Conservation (phyloP, 768 basidiomycete genomes). For the Hydnomerulius pinastri region DNA sequence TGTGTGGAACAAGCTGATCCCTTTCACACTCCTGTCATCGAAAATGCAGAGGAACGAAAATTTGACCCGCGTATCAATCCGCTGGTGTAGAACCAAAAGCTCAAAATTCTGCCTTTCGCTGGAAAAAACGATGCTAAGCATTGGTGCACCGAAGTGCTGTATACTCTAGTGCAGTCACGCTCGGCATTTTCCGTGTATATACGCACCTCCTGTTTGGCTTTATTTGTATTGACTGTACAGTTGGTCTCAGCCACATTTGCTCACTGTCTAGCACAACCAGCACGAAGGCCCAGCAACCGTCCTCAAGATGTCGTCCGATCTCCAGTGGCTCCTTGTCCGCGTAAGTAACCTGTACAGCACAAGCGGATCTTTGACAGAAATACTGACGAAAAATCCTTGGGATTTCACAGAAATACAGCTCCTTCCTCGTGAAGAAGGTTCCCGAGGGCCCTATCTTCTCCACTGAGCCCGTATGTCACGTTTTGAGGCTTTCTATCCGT, state of each 20-base stretch:
- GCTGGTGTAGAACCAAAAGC: no score
- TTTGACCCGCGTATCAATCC: no score
- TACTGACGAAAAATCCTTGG: neutral
- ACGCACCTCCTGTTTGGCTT: slow-evolving; percentile 26
- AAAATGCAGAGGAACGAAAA: no score
- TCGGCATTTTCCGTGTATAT: no score
- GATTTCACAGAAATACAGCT: slow-evolving; percentile 70
- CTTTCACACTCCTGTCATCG: no score
- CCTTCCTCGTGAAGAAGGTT: slow-evolving; percentile 80
- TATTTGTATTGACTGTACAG: slow-evolving; percentile 36
- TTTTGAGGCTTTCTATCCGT: neutral
- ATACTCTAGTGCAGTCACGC: neutral
- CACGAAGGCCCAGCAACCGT: slow-evolving; percentile 9
- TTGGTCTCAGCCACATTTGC: slow-evolving; percentile 31
- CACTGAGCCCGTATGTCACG: slow-evolving; percentile 69
- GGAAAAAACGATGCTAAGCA: no score
- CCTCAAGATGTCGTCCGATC: slow-evolving; percentile 79
- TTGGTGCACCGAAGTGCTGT: neutral
- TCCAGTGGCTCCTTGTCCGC: slow-evolving; percentile 92
- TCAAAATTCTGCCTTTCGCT: no score
- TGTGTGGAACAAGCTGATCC: no score
- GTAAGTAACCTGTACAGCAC: slow-evolving; percentile 46
- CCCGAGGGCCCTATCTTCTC: slow-evolving; percentile 79
- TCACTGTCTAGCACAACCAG: slow-evolving; percentile 18
- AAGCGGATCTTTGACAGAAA: neutral